Percentiles rank a stretch among this genome's conserved stretches.
Evolutionary conservation across 495 filamentous ascomycete genomes (phyloP).

Genomic region (Oidiodendron maius): DNA sequence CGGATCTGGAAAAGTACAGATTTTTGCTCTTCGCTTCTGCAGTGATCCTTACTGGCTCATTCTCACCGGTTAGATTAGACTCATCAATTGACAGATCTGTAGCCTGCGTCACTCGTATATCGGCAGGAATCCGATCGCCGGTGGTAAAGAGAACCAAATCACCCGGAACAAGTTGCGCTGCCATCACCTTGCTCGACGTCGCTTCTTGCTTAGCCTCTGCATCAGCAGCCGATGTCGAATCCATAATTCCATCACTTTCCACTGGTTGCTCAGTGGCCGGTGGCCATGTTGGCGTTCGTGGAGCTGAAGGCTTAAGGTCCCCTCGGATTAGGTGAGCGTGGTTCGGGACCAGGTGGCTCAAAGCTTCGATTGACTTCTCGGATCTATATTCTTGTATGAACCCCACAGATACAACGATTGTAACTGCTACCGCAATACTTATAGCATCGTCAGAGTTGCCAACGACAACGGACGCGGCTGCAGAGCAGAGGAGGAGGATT

Average conservation of each 20-base stretch:
- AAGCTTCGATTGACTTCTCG: conserved; percentile 92
- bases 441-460: conserved; percentile 94
- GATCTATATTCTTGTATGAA: conserved; percentile 98
- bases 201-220: conserved; percentile 53
- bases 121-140: conserved; percentile 92
- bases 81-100: conserved; percentile 89
- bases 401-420: conserved; percentile 92
- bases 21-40: conserved; percentile 41
- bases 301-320: conserved; percentile 22
- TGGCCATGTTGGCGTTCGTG: conserved; percentile 40
- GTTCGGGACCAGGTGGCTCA: conserved; percentile 90
- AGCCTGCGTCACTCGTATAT: conserved; percentile 88
- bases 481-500: conserved; percentile 85
- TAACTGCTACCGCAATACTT: conserved; percentile 90
- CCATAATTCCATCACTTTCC: conserved; percentile 23
- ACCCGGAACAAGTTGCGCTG: conserved; percentile 80
- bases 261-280: conserved; percentile 18
- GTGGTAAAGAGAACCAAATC: conserved; percentile 91
- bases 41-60: conserved; percentile 80
- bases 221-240: conserved; percentile 25
- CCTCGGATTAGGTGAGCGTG: conserved; percentile 85
- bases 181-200: conserved; percentile 75
- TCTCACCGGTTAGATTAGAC: conserved; percentile 96
- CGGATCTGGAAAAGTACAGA: conserved; percentile 30
- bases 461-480: conserved; percentile 82